Conservation (phyloP, 78 protist genomes). For the Dictyostelium citrinum region DNA sequence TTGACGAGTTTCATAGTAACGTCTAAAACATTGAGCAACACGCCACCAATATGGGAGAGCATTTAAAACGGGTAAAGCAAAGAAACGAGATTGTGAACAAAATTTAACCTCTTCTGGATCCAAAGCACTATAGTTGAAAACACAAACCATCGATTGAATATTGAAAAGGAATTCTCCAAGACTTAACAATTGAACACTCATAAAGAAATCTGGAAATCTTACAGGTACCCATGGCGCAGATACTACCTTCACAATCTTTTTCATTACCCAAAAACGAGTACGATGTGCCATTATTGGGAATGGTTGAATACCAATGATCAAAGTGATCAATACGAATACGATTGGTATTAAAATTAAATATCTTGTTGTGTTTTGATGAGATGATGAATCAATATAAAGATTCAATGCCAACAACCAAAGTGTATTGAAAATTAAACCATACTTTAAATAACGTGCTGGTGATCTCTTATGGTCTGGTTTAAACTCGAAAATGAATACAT, state of each 20-base stretch:
- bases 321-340: background rate
- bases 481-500: conserved; percentile 57
- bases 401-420: conserved; percentile 48
- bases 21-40: conserved; percentile 67
- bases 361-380: background rate
- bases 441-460: conserved; percentile 13
- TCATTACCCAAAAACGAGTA: conserved; percentile 60
- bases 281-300: conserved; percentile 35
- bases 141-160: conserved; percentile 74
- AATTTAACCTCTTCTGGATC: conserved; percentile 2
- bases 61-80: conserved; percentile 45
- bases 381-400: conserved; percentile 35
- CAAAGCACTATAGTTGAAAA: conserved; percentile 34
- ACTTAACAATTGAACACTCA: conserved; percentile 48
- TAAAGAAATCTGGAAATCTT: conserved; percentile 51
- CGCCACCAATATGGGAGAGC: conserved; percentile 44
- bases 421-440: background rate
- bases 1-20: conserved; percentile 59
- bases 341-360: conserved; percentile 4
- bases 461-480: conserved; percentile 55
- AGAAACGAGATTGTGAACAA: conserved; percentile 17
- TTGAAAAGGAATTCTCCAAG: conserved; percentile 56
- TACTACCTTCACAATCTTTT: conserved; percentile 31
- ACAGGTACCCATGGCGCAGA: conserved; percentile 71
- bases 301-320: conserved; percentile 4